A percentile compares a stretch with the other conserved stretches of the same genome.
phyloP scores from a whole-genome alignment of 306 rosid genomes.

The Begonia loranthoides region DNA sequence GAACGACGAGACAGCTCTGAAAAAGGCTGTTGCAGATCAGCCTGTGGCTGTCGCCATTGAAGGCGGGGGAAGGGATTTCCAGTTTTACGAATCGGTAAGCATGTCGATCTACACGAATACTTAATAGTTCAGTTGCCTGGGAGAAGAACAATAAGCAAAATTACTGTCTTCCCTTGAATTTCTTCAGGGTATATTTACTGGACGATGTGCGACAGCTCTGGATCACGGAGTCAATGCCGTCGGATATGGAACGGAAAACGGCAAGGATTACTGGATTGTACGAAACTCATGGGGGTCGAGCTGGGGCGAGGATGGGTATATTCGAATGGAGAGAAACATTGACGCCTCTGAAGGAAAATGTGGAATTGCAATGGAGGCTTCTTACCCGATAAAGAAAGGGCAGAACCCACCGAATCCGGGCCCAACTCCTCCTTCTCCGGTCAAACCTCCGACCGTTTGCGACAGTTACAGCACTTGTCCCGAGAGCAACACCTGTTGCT shows the following conservation, averaged over 20 bases:
- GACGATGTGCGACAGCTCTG: slow-evolving; percentile 53
- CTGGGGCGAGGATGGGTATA: slow-evolving; percentile 80
- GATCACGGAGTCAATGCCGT: slow-evolving; percentile 77
- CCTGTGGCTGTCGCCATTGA: slow-evolving; percentile 78
- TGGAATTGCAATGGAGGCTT: slow-evolving; percentile 65
- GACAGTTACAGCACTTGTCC: slow-evolving; percentile 53
- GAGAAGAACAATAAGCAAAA: too few relatives aligned
- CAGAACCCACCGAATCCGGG: slow-evolving; percentile 75
- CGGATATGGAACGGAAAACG: slow-evolving; percentile 68
- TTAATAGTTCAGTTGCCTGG: too few relatives aligned
- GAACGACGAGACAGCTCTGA: slow-evolving; percentile 47
- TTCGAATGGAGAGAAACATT: slow-evolving; percentile 71
- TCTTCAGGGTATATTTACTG: slow-evolving; percentile 64
- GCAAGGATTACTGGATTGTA: slow-evolving; percentile 77
- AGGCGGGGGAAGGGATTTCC: slow-evolving; percentile 72
- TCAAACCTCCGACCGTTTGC: slow-evolving; percentile 68
- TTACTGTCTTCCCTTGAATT: neutral
- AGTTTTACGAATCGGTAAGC: slow-evolving; percentile 61
- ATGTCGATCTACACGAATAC: neutral
- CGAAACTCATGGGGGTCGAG: slow-evolving; percentile 64
- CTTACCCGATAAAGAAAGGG: slow-evolving; percentile 64
- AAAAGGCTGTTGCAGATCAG: slow-evolving; percentile 64
- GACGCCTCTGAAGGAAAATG: slow-evolving; percentile 29
- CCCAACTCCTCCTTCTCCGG: slow-evolving; percentile 88
- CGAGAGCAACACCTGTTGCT: slow-evolving; percentile 64